phyloP scores from a whole-genome alignment of 2,329 filamentous ascomycete genomes.

The Hypoxylon sp. region DNA sequence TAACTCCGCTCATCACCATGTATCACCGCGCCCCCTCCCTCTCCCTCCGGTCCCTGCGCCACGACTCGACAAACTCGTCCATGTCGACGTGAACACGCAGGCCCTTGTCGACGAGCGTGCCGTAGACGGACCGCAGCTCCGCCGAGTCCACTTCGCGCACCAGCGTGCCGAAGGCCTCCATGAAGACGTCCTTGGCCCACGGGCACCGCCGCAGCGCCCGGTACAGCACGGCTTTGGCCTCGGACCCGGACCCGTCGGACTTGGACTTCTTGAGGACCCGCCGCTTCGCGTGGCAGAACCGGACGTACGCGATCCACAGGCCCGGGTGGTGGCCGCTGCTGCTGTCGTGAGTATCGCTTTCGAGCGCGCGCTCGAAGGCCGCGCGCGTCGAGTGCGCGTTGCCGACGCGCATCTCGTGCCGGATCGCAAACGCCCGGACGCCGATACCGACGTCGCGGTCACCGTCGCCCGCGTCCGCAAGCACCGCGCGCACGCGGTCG shows the following conservation, averaged over 20 bases:
- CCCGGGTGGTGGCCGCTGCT: constrained; percentile 51
- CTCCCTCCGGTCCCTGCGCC: constrained; percentile 40
- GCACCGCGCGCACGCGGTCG: constrained; percentile 75
- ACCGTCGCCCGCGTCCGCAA: constrained; percentile 63
- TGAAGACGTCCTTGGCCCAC: constrained; percentile 57
- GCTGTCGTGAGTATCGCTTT: constrained; percentile 49
- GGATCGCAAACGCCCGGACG: constrained; percentile 59
- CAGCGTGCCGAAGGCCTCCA: constrained; percentile 60
- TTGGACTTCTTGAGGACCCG: too few species aligned
- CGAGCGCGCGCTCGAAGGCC: constrained; percentile 62
- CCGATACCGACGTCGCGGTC: constrained; percentile 52
- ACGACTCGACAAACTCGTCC: constrained; percentile 55
- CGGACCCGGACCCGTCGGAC: too few species aligned
- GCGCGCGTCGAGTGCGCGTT: constrained; percentile 58
- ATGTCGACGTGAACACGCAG: constrained; percentile 60
- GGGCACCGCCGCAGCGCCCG: constrained; percentile 49
- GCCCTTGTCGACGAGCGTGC: constrained; percentile 58
- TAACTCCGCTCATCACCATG: not conserved
- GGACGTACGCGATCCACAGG: constrained; percentile 61
- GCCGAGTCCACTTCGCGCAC: constrained; percentile 54
- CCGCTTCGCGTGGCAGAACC: constrained; percentile 51
- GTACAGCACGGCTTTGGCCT: constrained; percentile 44
- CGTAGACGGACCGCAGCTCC: constrained; percentile 59
- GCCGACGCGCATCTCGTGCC: constrained; percentile 58
- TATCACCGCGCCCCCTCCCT: constrained; percentile 10